Percentiles rank a stretch among this genome's conserved stretches.
These are phyloP conservation scores for Marchantia paleacea DNA, from an alignment of 225 moss, liverwort and hornwort genomes.

Conservation along the genomic window DNA sequence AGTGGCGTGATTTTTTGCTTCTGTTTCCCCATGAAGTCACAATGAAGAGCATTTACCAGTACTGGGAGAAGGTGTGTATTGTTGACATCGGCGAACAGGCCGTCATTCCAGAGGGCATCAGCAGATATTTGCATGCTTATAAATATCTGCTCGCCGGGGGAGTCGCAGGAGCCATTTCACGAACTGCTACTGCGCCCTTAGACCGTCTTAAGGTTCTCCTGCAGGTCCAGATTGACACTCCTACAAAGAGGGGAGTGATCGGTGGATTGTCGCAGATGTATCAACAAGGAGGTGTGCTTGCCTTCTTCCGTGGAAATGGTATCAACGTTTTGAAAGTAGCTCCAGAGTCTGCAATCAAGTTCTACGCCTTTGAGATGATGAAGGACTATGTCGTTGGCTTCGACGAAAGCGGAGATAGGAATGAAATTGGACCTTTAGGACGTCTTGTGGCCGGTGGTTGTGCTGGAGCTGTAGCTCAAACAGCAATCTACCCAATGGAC, in stretches of 20 bases:
- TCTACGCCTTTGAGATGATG: conserved; percentile 80
- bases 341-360: conserved; percentile 91
- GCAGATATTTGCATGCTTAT: conserved; percentile 59
- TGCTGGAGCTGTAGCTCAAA: conserved; percentile 94
- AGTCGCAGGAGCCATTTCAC: conserved; percentile 83
- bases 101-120: conserved; percentile 92
- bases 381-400: conserved; percentile 65
- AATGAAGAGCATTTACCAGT: conserved; percentile 74
- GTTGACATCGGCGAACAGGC: conserved; percentile 96
- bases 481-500: conserved; percentile 86
- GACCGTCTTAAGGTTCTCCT: conserved; percentile 97
- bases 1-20: conserved; percentile 92
- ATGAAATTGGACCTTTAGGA: conserved; percentile 71
- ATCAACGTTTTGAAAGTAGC: conserved; percentile 86
- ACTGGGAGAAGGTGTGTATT: conserved; percentile 81
- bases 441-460: conserved; percentile 75
- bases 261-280: conserved; percentile 76
- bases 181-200: conserved; percentile 88
- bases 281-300: conserved; percentile 61
- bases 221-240: conserved; percentile 67
- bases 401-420: conserved; percentile 47
- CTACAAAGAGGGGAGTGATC: conserved; percentile 54
- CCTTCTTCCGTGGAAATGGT: conserved; percentile 91
- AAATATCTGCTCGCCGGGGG: conserved; percentile 89
- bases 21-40: conserved; percentile 79